A percentile compares a stretch with the other conserved stretches of the same genome.
phyloP scores from a whole-genome alignment of 2,329 filamentous ascomycete genomes.

The Trichophyton schoenleinii region DNA sequence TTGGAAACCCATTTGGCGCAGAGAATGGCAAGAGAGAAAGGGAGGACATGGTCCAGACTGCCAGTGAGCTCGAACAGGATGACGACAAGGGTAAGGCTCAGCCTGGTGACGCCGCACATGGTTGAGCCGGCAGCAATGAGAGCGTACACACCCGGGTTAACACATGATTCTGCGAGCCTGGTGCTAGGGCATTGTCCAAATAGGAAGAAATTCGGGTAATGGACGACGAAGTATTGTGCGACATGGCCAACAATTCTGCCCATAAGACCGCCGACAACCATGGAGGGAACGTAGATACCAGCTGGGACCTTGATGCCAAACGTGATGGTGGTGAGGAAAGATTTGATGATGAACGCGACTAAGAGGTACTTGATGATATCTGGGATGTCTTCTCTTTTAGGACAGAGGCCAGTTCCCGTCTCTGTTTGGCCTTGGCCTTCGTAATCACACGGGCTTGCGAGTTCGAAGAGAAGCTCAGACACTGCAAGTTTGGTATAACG shows the following conservation, averaged over 20 bases:
- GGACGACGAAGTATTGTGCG: constrained; percentile 68
- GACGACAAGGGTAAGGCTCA: constrained; percentile 86
- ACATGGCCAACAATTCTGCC: constrained; percentile 77
- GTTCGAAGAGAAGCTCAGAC: constrained; percentile 76
- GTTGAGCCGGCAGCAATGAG: constrained; percentile 89
- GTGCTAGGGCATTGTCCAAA: constrained; percentile 62
- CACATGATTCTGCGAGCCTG: constrained; percentile 62
- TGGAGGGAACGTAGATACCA: constrained; percentile 95
- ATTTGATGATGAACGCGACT: constrained; percentile 78
- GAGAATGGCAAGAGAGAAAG: constrained; percentile 81
- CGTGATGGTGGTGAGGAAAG: constrained; percentile 73
- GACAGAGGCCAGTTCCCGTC: constrained; percentile 66
- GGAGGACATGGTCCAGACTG: constrained; percentile 85
- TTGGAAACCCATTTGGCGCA: constrained; percentile 98
- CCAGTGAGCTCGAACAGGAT: constrained; percentile 94
- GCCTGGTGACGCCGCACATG: constrained; percentile 91
- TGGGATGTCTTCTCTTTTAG: constrained; percentile 63
- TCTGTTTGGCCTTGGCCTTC: constrained; percentile 49
- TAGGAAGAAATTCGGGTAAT: constrained; percentile 56
- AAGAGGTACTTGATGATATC: constrained; percentile 58
- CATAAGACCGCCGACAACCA: constrained; percentile 92
- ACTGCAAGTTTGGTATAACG: constrained; percentile 77
- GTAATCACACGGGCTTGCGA: constrained; percentile 71
- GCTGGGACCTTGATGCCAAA: constrained; percentile 95
- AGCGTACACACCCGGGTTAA: constrained; percentile 93